These are phyloP conservation scores for Picochlorum sp. DNA, from an alignment of 139 green algal genomes.

Conservation along the genomic window DNA sequence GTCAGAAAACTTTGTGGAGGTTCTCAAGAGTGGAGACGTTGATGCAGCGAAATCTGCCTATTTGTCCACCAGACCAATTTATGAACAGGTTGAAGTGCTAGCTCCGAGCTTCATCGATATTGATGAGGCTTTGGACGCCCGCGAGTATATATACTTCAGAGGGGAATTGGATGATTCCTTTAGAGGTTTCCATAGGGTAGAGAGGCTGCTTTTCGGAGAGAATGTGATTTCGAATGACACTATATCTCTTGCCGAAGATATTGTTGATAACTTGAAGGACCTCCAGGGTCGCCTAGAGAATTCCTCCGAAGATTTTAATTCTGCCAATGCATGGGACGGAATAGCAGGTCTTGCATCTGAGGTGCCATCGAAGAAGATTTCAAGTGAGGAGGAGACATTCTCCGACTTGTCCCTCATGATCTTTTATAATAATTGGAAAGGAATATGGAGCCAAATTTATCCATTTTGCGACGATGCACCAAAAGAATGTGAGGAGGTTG, in stretches of 20 bases:
- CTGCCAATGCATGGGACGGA: slow-evolving; percentile 13
- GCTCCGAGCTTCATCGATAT: slow-evolving; percentile 12
- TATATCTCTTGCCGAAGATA: neutral
- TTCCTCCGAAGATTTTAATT: neutral
- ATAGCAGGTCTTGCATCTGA: slow-evolving; percentile 24
- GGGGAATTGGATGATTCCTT: slow-evolving; percentile 1
- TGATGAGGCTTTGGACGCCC: slow-evolving; percentile 20
- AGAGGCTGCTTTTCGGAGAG: slow-evolving; percentile 17
- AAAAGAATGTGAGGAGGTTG: slow-evolving; percentile 1
- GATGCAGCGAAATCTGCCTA: slow-evolving; percentile 18
- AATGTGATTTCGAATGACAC: neutral
- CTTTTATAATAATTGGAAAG: slow-evolving; percentile 38
- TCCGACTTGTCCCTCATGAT: slow-evolving; percentile 18
- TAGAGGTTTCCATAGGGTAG: slow-evolving; percentile 17
- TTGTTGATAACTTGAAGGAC: neutral
- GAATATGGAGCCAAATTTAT: slow-evolving; percentile 14
- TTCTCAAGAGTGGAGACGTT: slow-evolving; percentile 11
- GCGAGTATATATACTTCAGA: slow-evolving; percentile 10
- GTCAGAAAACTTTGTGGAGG: slow-evolving; percentile 4
- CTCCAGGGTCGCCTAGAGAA: neutral
- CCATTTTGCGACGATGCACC: slow-evolving; percentile 7
- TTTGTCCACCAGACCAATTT: slow-evolving; percentile 12
- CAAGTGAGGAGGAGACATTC: slow-evolving; percentile 29
- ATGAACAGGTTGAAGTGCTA: slow-evolving; percentile 30
- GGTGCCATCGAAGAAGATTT: slow-evolving; percentile 31